A percentile compares a stretch with the other conserved stretches of the same genome.
These are phyloP conservation scores for Ophiosphaerella herpotricha DNA, from an alignment of 2,329 filamentous ascomycete genomes.

Conservation along the genomic window DNA sequence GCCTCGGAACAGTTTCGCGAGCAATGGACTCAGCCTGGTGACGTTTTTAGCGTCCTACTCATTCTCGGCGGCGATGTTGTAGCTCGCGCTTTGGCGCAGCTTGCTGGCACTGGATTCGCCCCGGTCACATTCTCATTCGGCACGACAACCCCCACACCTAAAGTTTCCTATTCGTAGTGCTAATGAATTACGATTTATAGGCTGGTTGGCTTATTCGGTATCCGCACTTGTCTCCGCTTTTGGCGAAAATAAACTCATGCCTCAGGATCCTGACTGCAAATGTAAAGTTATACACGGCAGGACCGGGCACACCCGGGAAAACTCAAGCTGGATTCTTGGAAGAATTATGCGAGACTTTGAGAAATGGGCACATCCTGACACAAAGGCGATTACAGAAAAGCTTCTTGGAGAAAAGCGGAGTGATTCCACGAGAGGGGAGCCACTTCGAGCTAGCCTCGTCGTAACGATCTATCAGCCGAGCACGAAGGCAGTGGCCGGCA, in stretches of 20 bases:
- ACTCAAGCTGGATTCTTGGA: background rate
- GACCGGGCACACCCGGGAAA: background rate
- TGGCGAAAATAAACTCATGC: background rate
- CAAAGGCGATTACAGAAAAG: background rate
- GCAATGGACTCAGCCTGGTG: constrained; percentile 8
- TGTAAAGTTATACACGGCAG: too few species aligned
- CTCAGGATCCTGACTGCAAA: too few species aligned
- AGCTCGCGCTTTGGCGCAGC: constrained; percentile 41
- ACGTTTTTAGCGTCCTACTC: constrained; percentile 11
- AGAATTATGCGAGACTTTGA: background rate
- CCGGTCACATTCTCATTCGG: constrained; percentile 47
- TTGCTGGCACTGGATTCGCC: constrained; percentile 28
- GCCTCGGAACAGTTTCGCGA: too few species aligned
- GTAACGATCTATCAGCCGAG: too few species aligned
- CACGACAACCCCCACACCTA: too few species aligned
- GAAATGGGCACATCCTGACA: background rate
- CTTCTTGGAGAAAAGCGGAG: background rate
- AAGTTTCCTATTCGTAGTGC: too few species aligned
- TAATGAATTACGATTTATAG: constrained; percentile 1
- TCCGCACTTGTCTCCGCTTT: background rate
- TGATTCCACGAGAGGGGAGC: background rate
- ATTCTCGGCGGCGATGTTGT: constrained; percentile 43
- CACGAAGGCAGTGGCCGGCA: too few species aligned
- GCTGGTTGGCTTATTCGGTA: constrained; percentile 46
- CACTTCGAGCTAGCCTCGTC: background rate